Evolutionary conservation across 805 yeast genomes (phyloP).

Genomic region (Spencermartinsiella europaea): DNA sequence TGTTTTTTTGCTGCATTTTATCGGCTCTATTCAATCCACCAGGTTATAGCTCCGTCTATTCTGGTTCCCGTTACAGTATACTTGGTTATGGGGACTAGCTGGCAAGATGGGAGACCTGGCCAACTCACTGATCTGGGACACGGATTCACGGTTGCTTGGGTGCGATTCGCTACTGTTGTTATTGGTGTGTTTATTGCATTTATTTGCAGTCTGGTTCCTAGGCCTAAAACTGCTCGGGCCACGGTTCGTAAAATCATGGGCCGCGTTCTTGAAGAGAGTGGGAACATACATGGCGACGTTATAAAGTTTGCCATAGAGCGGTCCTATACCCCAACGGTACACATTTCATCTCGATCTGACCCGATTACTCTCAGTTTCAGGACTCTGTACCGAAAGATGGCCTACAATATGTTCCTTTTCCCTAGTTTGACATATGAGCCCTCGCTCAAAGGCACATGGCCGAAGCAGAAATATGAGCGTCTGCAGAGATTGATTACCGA

Average conservation of each 20-base stretch:
- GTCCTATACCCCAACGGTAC: slow-evolving; percentile 18
- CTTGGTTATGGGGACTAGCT: slow-evolving; percentile 31
- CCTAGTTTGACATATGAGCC: slow-evolving; percentile 31
- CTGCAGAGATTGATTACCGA: slow-evolving; percentile 25
- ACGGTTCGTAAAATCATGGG: slow-evolving; percentile 29
- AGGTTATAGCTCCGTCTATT: slow-evolving; percentile 28
- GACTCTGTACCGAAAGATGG: slow-evolving; percentile 13
- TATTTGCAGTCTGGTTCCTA: slow-evolving; percentile 30
- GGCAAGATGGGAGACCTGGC: slow-evolving; percentile 25
- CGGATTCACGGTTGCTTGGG: slow-evolving; percentile 33
- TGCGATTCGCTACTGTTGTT: slow-evolving; percentile 30
- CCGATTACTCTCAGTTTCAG: slow-evolving; percentile 17
- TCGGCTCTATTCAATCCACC: slow-evolving; percentile 29
- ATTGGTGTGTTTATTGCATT: slow-evolving; percentile 30
- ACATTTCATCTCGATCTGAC: slow-evolving; percentile 23
- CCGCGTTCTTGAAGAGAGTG: slow-evolving; percentile 21
- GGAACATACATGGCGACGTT: slow-evolving; percentile 27
- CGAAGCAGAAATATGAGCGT: slow-evolving; percentile 27
- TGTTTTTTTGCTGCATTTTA: slow-evolving; percentile 26
- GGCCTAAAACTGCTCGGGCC: slow-evolving; percentile 29
- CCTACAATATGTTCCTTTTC: slow-evolving; percentile 10
- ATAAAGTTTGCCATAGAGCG: slow-evolving; percentile 30
- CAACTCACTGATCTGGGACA: slow-evolving; percentile 18
- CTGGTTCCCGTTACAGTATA: slow-evolving; percentile 27
- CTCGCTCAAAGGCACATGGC: slow-evolving; percentile 31